A percentile compares a stretch with the other conserved stretches of the same genome.
Evolutionary conservation across 192 early-diverging fungal genomes (phyloP).

Genomic region (Podochytrium sp.): DNA sequence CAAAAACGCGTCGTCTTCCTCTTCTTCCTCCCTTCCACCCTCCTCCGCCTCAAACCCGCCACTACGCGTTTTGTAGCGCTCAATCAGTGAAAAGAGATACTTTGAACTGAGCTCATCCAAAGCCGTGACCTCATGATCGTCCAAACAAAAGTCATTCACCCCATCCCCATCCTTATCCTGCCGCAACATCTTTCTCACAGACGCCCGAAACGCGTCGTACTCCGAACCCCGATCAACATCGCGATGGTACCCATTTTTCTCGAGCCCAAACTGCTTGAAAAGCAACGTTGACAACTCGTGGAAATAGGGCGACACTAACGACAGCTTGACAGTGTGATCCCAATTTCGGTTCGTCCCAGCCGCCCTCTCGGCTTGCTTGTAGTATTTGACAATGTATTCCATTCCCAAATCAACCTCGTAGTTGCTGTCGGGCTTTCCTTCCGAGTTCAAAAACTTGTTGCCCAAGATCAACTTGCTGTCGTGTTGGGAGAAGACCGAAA

Average conservation of each 20-base stretch:
- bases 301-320: neutral
- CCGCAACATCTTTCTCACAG: too few relatives aligned
- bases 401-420: neutral
- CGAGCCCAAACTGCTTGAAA: neutral
- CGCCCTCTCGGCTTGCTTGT: neutral
- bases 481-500: neutral
- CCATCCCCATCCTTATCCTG: too few relatives aligned
- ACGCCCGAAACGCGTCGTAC: neutral
- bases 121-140: too few relatives aligned
- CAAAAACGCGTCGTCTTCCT: too few relatives aligned
- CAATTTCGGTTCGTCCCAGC: neutral
- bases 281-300: neutral
- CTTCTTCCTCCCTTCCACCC: too few relatives aligned
- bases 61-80: too few relatives aligned
- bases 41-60: too few relatives aligned
- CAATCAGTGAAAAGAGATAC: too few relatives aligned
- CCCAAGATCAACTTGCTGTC: neutral
- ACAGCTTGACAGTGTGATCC: neutral
- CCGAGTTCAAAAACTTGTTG: neutral
- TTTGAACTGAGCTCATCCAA: too few relatives aligned
- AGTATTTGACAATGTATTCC: neutral
- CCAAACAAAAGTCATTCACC: too few relatives aligned
- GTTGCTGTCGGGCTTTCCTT: neutral
- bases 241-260: neutral
- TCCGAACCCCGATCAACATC: neutral